Conservation (phyloP, 352 stramenopile species). For the Pythium aristosporum region DNA sequence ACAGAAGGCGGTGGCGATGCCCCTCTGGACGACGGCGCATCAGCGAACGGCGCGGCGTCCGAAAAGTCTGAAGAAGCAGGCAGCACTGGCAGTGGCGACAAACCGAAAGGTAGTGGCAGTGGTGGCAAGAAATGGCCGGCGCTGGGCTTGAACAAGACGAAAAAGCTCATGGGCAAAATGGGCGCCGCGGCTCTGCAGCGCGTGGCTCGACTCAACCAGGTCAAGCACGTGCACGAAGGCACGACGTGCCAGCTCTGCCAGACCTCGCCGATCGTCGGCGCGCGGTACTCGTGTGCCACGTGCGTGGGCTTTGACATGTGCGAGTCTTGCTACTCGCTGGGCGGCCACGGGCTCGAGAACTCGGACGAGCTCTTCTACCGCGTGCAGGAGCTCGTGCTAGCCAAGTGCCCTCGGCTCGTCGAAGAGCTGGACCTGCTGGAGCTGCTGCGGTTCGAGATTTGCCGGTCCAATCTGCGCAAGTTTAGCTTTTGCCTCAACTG, state of each 20-base stretch:
- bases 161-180: slow-evolving; percentile 77
- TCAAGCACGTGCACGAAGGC: slow-evolving; percentile 71
- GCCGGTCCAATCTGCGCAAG: slow-evolving; percentile 81
- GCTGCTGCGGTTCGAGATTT: slow-evolving; percentile 86
- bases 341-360: slow-evolving; percentile 80
- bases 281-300: slow-evolving; percentile 67
- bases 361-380: slow-evolving; percentile 85
- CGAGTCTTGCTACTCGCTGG: slow-evolving; percentile 81
- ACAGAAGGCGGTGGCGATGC: background rate
- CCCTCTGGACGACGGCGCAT: background rate
- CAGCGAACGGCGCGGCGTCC: background rate
- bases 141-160: slow-evolving; percentile 37
- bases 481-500: slow-evolving; percentile 85
- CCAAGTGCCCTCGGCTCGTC: slow-evolving; percentile 54
- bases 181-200: slow-evolving; percentile 65
- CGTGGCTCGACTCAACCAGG: slow-evolving; percentile 60
- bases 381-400: slow-evolving; percentile 73
- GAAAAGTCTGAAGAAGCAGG: too few species aligned
- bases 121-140: slow-evolving; percentile 52
- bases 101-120: too few species aligned
- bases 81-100: too few species aligned
- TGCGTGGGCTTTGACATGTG: slow-evolving; percentile 85
- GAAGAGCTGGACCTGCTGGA: slow-evolving; percentile 74
- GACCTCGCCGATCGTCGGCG: slow-evolving; percentile 70
- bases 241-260: slow-evolving; percentile 84